Conservation (phyloP, 192 early-diverging fungal species). For the Coemansia sp. region DNA sequence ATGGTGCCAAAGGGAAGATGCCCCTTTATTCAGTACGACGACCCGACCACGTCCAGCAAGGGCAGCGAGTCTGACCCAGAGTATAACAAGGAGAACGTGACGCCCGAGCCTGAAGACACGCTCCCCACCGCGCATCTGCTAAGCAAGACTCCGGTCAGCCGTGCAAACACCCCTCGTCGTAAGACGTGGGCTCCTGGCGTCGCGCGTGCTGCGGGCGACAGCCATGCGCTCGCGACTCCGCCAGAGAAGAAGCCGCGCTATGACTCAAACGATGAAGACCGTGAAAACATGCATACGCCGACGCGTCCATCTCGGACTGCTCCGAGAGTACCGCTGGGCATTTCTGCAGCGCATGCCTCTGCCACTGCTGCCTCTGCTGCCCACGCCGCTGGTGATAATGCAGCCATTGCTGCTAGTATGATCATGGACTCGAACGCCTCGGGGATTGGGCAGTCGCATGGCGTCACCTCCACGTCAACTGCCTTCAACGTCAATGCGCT, state of each 20-base stretch:
- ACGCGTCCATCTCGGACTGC: slow-evolving; percentile 31
- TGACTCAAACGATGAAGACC: not conserved
- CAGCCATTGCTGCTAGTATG: not conserved
- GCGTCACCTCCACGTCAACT: slow-evolving; percentile 46
- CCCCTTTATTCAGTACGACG: slow-evolving; percentile 59
- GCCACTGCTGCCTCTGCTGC: not conserved
- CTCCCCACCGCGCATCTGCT: slow-evolving; percentile 30
- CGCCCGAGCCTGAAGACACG: slow-evolving; percentile 46
- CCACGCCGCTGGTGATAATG: slow-evolving; percentile 6
- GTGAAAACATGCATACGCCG: slow-evolving; percentile 24
- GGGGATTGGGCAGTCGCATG: slow-evolving; percentile 34
- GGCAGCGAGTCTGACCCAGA: slow-evolving; percentile 46
- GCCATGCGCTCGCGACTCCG: not conserved
- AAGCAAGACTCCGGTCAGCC: slow-evolving; percentile 50
- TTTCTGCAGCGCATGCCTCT: not conserved
- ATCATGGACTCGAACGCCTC: slow-evolving; percentile 54
- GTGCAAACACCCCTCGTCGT: slow-evolving; percentile 29
- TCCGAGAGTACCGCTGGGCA: not conserved
- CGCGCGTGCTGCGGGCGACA: slow-evolving; percentile 2
- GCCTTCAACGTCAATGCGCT: slow-evolving; percentile 37
- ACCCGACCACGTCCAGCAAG: slow-evolving; percentile 55
- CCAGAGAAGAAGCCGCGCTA: not conserved
- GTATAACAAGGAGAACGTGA: slow-evolving; percentile 51
- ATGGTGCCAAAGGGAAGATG: slow-evolving; percentile 56
- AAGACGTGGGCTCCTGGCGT: slow-evolving; percentile 19